Evolutionary conservation across 345 rosid species (phyloP), one percentile per base, ranked within the genome.

Genomic region (Populus tremula): DNA sequence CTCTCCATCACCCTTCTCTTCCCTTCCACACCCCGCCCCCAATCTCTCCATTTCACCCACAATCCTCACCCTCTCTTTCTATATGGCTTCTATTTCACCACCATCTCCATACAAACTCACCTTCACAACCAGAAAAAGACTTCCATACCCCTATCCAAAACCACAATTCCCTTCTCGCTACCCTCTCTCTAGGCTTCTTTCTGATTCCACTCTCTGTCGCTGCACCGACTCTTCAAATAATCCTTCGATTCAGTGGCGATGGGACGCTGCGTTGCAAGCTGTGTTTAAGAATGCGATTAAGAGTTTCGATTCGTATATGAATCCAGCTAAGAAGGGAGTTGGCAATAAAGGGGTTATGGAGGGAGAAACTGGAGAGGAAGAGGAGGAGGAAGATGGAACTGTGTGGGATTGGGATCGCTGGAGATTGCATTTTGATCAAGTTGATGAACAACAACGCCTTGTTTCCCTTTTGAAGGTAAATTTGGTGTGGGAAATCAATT

Each of bases 361-460:
- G 35, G 43, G 33, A 25, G 66, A 14, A 2, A 67, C 25, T 1
- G 35, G 56, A 38, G 82, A 5, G 64, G 70, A 62, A 31, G 29
- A 63, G 43, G 75, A 73, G 13, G 65, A 62, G 11, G 77, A 36
- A 2, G 84, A 72, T 14, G 87, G 84, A 0, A 82, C 76, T 16
- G 89, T 86, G 38, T 94, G 97, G 98, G 93, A 90, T 80, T 95
- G 99, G 99, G 90, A 91, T 45, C 86, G 93, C 13, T 93, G 98
- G 99, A 89, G 83, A 86, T 88, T 71, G 87, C 97, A 93, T 87
- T 95, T 95, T 75, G 90, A 90, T 8, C 88, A 79, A 62, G 83
- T 93, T 33, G 95, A 94, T 76, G 93, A 91, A 11, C 98, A 89
- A 76, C 97, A 93, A 84, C 91, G 94, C 67, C 88, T 93, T 67